phyloP scores from a whole-genome alignment of 2,329 filamentous ascomycete genomes.

The Aspergillus sp. region DNA sequence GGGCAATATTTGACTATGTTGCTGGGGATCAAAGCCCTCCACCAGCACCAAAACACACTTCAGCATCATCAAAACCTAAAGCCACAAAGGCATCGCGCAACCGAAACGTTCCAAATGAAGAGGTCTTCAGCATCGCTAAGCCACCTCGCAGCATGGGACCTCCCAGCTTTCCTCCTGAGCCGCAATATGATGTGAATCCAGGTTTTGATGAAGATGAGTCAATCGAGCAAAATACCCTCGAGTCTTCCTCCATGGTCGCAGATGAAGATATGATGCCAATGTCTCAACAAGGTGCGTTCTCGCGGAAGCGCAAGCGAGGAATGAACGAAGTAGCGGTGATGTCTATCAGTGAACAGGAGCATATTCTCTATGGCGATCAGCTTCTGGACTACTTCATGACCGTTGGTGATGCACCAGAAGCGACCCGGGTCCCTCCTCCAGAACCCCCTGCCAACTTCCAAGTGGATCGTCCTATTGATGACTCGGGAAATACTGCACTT shows the following conservation, averaged over 20 bases:
- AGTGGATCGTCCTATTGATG: conserved; percentile 87
- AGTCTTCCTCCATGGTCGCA: conserved; percentile 77
- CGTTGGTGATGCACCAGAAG: conserved; percentile 68
- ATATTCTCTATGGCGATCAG: conserved; percentile 87
- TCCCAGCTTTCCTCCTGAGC: conserved; percentile 47
- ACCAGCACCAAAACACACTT: conserved; percentile 78
- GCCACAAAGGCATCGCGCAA: conserved; percentile 63
- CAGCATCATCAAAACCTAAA: conserved; percentile 70
- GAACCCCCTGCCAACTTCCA: conserved; percentile 82
- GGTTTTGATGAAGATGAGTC: conserved; percentile 72
- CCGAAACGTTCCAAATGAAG: conserved; percentile 45
- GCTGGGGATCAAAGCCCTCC: conserved; percentile 84
- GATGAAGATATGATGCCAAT: conserved; percentile 75
- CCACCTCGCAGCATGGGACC: conserved; percentile 30
- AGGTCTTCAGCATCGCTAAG: conserved; percentile 28
- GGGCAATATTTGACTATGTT: conserved; percentile 83
- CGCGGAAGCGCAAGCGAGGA: conserved; percentile 72
- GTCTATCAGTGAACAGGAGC: conserved; percentile 68
- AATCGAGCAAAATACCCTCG: conserved; percentile 75
- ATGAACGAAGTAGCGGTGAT: conserved; percentile 56
- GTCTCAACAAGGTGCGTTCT: conserved; percentile 55
- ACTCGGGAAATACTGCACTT: conserved; percentile 84
- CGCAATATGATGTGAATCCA: conserved; percentile 59
- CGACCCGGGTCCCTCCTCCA: conserved; percentile 56
- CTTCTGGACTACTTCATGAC: conserved; percentile 94